Conservation (phyloP, 805 yeast genomes). For the Ogataea sp. region DNA sequence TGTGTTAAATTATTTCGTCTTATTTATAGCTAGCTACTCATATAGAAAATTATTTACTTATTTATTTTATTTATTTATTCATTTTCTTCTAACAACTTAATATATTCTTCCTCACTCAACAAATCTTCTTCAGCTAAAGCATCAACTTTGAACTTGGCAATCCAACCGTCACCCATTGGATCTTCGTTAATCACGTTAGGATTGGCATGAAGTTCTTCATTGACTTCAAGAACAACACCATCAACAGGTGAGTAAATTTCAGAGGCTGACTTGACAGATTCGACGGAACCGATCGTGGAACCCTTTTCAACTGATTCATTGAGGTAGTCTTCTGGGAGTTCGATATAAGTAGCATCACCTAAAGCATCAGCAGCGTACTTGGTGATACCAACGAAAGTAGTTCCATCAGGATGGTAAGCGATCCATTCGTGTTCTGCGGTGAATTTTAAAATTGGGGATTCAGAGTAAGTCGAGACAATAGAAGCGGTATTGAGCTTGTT, state of each 20-base stretch:
- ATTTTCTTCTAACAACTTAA: constrained; percentile 47
- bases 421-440: constrained; percentile 95
- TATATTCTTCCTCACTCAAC: constrained; percentile 48
- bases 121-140: constrained; percentile 35
- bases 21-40: too few species aligned
- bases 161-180: constrained; percentile 94
- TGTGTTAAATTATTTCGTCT: not conserved
- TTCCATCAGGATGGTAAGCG: constrained; percentile 74
- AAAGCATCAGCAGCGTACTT: constrained; percentile 92
- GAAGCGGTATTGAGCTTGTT: constrained; percentile 25
- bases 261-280: constrained; percentile 88
- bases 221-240: constrained; percentile 70
- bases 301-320: constrained; percentile 44
- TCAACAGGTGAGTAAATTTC: constrained; percentile 86
- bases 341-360: constrained; percentile 94
- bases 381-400: constrained; percentile 85
- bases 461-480: constrained; percentile 21
- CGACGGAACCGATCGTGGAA: constrained; percentile 87
- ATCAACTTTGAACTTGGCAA: constrained; percentile 62
- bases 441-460: constrained; percentile 51
- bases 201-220: constrained; percentile 51
- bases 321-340: constrained; percentile 51
- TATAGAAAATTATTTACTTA: too few species aligned
- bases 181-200: constrained; percentile 81
- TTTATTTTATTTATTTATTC: constrained; percentile 22